Evolutionary conservation across 2,329 filamentous ascomycete species (phyloP), one percentile per base, ranked within the genome.

Genomic region (Ascochyta fabae): DNA sequence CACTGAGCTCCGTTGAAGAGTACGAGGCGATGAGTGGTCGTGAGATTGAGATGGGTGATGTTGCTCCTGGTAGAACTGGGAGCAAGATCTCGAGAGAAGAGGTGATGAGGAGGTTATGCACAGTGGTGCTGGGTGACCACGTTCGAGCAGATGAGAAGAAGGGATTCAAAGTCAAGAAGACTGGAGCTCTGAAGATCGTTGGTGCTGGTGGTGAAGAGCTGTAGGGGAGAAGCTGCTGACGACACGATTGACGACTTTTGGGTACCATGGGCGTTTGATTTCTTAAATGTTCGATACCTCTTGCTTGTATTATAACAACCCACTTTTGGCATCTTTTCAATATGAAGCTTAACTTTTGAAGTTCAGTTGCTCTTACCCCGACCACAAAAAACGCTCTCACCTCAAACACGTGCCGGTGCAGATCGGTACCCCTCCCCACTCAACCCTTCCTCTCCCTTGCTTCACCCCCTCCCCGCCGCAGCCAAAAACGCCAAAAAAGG

Each of bases 131-230:
- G 50, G 73, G 74, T 2, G 72, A 73, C 50, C 56, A 57, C 26
- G 56, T 75, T 3, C 58, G 73, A 48, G 66, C 56, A 34, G 74
- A 76, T 63, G 73, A 76, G 61, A 69, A 62, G 58, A 65, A 48
- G 49, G 74, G 74, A 0, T 54, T 50, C 15, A 51, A 45, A 36
- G 63, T 74, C 49, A 58, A 55, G 45, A 59, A 55, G 36, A 62
- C 44, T 0, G 48, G 54, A 3, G 48, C 42, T 2, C 42, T 66
- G 58, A 53, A 34, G 31, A 57, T 65, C 58, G 59, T 45, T 43
- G 56, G 52, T 44, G 48, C 40, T 7, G 38, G 22, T 24, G 59
- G 53, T 23, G 48, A 48, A n/a, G 27, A 35, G 15, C 33, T 56
- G 1, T 56, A 23, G 19, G 12, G 7, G n/a, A 33, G 4, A 9